Conservation (phyloP, 2,329 filamentous ascomycete genomes). For the Scortechinia acanthostroma region DNA sequence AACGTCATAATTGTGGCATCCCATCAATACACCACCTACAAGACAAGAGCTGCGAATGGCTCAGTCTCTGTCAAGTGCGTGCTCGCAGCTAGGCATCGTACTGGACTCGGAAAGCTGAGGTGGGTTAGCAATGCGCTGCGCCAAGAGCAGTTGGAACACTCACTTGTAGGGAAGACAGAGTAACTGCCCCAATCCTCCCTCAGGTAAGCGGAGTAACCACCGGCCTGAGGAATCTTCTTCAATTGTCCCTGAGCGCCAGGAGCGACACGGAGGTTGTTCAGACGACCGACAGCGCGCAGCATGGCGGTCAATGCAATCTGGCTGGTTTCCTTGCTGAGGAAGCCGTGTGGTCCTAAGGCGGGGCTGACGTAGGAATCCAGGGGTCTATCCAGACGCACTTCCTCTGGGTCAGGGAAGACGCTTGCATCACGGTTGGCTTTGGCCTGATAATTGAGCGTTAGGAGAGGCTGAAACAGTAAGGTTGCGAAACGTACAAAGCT, state of each 20-base stretch:
- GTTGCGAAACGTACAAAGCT: no score
- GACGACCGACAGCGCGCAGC: slow-evolving; percentile 56
- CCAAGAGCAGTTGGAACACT: no score
- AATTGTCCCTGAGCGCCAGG: slow-evolving; percentile 58
- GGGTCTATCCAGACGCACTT: slow-evolving; percentile 56
- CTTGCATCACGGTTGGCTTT: slow-evolving; percentile 43
- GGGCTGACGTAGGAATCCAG: slow-evolving; percentile 59
- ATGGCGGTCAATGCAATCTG: slow-evolving; percentile 59
- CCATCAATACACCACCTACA: no score
- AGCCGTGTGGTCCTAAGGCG: slow-evolving; percentile 53
- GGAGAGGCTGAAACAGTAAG: slow-evolving; percentile 3
- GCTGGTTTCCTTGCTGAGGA: slow-evolving; percentile 52
- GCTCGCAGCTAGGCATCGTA: no score
- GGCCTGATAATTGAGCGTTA: slow-evolving; percentile 16
- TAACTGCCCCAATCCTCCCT: slow-evolving; percentile 56
- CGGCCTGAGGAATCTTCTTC: slow-evolving; percentile 52
- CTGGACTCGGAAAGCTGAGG: no score
- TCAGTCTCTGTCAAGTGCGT: no score
- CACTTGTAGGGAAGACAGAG: slow-evolving; percentile 41
- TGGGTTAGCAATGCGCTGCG: no score
- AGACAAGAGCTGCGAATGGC: no score
- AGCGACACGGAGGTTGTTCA: slow-evolving; percentile 51
- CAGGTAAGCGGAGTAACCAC: slow-evolving; percentile 53
- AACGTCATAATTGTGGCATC: no score
- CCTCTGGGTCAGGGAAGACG: slow-evolving; percentile 52